Evolutionary conservation across 2,329 filamentous ascomycete species (phyloP), one percentile per base, ranked within the genome.

Genomic region (Colletotrichum lupini): DNA sequence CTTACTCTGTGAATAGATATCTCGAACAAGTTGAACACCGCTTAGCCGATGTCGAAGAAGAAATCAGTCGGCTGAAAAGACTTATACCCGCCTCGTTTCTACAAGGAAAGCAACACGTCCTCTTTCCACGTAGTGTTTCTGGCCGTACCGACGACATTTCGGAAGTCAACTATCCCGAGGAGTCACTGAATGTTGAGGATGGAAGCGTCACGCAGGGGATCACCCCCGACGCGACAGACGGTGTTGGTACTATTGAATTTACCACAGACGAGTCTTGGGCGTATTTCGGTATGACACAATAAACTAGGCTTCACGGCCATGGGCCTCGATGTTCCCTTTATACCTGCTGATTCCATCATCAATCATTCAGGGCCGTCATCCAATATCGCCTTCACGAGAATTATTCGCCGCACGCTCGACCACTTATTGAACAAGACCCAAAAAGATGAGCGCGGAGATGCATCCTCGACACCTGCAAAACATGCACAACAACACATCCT

Each of bases 351-450:
- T 42, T 11, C n/a, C n/a, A 19, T 42, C 9, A 16, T 30, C 24
- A 1, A 1, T 28, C 28, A 4, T 4, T 7, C 32, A 76, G 75
- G 74, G 3, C 73, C 77, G 16, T 75, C 77, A 5, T 78, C 77
- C 11, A 78, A 78, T 9, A 78, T 78, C 49, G 73, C 73, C 14
- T 78, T 78, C 22, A 76, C 74, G 4, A 68, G 76, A 22, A 68
- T 75, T n/a, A 71, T 78, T 14, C 68, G 75, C 6, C 72, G 67
- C 3, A 73, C 75, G 5, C 57, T 80, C 11, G 59, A 65, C 26
- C 55, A 73, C 46, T 66, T 56, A 14, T 63, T 68, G 12, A 65
- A 55, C 5, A 64, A 69, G 14, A 35, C 67, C 9, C 49, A 70
- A 4, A 37, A 53, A n/a, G 32, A 37, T 24, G 64, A 60, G 24